Percentiles rank a stretch among this genome's conserved stretches.
phyloP scores from a whole-genome alignment of 208 protist species.

The Trypanosoma cruzi region DNA sequence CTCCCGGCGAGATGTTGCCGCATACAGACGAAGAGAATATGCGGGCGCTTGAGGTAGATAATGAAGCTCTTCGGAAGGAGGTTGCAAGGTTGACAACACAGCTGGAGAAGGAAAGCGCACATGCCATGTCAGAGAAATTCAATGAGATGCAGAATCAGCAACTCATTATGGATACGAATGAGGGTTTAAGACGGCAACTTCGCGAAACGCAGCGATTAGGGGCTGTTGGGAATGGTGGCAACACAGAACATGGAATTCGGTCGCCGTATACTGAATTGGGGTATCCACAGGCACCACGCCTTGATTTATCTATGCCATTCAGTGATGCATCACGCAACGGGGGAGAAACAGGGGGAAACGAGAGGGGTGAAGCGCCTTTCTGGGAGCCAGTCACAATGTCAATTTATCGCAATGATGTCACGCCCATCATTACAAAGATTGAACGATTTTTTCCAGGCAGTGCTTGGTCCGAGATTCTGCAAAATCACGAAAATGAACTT shows the following conservation, averaged over 20 bases:
- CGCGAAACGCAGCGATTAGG: not conserved
- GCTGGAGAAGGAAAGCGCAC: constrained; percentile 29
- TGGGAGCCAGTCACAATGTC: not conserved
- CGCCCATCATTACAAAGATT: constrained; percentile 27
- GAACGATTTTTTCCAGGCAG: constrained; percentile 42
- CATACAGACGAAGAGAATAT: not conserved
- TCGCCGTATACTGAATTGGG: not conserved
- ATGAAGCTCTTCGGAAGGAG: constrained; percentile 29
- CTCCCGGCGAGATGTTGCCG: not conserved
- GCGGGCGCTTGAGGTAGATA: constrained; percentile 26
- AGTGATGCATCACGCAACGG: not conserved
- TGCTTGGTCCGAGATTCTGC: constrained; percentile 55
- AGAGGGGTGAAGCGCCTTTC: not conserved
- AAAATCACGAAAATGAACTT: constrained; percentile 54
- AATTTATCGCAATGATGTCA: not conserved
- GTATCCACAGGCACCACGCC: not conserved
- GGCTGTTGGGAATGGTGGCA: not conserved
- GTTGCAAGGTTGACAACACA: constrained; percentile 24
- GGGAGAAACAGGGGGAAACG: not conserved
- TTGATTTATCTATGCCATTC: not conserved
- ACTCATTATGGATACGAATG: constrained; percentile 41
- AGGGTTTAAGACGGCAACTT: constrained; percentile 14
- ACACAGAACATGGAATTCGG: not conserved
- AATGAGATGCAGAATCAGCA: constrained; percentile 34
- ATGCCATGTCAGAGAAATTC: constrained; percentile 26